Base-by-base conservation (phyloP, 441 rosid species). In the Manihot esculenta region DNA sequence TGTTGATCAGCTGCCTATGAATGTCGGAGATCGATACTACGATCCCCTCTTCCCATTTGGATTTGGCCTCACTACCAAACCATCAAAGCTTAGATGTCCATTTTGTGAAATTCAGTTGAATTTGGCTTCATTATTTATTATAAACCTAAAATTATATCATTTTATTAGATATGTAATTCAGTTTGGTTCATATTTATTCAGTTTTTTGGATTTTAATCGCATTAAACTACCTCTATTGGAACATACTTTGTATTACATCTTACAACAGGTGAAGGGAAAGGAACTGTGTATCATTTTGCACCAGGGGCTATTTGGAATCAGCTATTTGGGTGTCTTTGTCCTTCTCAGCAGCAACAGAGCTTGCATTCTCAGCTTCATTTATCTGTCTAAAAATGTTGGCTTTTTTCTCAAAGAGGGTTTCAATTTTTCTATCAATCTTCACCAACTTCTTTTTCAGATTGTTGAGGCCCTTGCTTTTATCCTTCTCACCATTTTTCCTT, bases 1-100 rank as follows among this genome's bases (percentile, higher is more conserved):
- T 15, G 91, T 83, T 47, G 89, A 86, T 78, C 91, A 88, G 74
- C 80, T 88, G 68, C 95, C 92, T 1, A 85, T 89, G 91, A 86
- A 89, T 72, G 79, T 83, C 17, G 88, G 95, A 9, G 91, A 86
- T 69, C 23, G 61, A n/a, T 77, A 88, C 64, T 89, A 86, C 69
- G 89, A 89, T 41, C 89, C 93, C 13, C 87, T 86, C 65, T 89
- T 84, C 77, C 87, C 89, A 11, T 85, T 81, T 65, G 92, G 92
- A 12, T 84, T 74, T 49, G 87, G 94, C 66, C 86, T 87, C 21
- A 74, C 71, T 12, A 82, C 91, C 20, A 6, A 72, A 26, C 77
- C 18, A n/a, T 63, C 13, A 55, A 63, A 20, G 27, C 56, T 30
- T 72, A 77, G 78, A n/a, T 20, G 44, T 15, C 2, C 64, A 59